Base-by-base conservation (phyloP, 345 rosid species). In the Camelina neglecta region DNA sequence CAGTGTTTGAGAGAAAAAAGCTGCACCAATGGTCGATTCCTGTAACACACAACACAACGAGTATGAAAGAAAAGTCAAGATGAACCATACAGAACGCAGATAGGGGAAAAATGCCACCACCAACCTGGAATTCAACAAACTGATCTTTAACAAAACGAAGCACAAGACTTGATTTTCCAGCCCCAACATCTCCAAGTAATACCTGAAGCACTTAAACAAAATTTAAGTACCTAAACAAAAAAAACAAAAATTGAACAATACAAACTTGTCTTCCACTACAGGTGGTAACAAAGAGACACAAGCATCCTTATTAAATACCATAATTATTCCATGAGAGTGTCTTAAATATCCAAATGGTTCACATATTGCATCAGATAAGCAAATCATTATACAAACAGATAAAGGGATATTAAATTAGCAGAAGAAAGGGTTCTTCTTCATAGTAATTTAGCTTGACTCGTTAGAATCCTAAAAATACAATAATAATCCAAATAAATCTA, bases 11-110 rank as follows among this genome's bases (percentile, higher is more conserved):
- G 90, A 86, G 79, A 86, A 86, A 60, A 86, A 86, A 12, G 90
- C 88, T 42, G 90, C 90, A 26, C 88, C 90, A 55, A 86, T 83
- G 7, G 90, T 86, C 39, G 90, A 86, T 81, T 86, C 90, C 90
- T 86, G 47, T 20, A 59, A 62, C 53, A 68, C 44, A 41, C 64
- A 59, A 62, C 53, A 68, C 44, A 41, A 69, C 72, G 1, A 70
- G 48, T 29, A 75, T 15, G 9, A 35, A 7, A 11, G 12, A 11
- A 39, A 44, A 21, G 42, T 11, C 67, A 33, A 20, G 26, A 53
- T 45, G 4, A 23, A 1, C 31, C 31, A 29, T 5, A 29, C 5
- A 29, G 31, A 29, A 29, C 5, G 31, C 31, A 29, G 31, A 29
- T 29, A 41, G 13, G 39, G 26, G 39, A n/a, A 60, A 29, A 65